Base-by-base conservation (phyloP, 495 filamentous ascomycete species). In the Cetradonia linearis region DNA sequence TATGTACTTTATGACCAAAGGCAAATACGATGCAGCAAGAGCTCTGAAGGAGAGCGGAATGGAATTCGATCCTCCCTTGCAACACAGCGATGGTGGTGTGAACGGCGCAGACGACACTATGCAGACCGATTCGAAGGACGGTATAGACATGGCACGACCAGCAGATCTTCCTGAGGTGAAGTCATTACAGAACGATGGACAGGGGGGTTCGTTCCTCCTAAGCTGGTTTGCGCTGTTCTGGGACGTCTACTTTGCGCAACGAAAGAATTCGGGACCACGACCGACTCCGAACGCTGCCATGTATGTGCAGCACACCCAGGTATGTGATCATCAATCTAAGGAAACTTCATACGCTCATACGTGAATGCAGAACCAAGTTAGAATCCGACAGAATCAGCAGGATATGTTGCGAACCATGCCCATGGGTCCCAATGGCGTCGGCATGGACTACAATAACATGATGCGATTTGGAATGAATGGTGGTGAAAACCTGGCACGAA, bases 171-270 rank as follows among this genome's bases (percentile, higher is more conserved):
- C 92, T 10, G 77, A 78, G 0, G 85, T 91, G 11, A 83, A 80
- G 52, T 73, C 91, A 4, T 81, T 84, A 14, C 18, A 11, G 50
- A 79, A 71, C 31, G 77, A 83, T 65, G 77, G 73, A 28, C 74
- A 78, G 11, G 83, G 89, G 20, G 86, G 83, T 18, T 88, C 86
- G 30, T 96, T 97, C 66, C 77, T 98, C 14, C 82, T 87, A 52
- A 92, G 96, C 62, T 98, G 93, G 93, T 98, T 94, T 73, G 87
- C 83, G 69, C 77, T 95, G 37, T 98, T 98, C 71, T 97, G 89
- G 91, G 93, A 97, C 64, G 89, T 97, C 67, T 94, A 85, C 67
- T 81, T 80, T 67, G 88, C 88, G 52, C 84, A 87, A 67, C 83
- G 86, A 61, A 81, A 80, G 68, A 76, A 74, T n/a, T 66, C 67